Conservation (phyloP, 225 moss, liverwort and hornwort genomes). For the Bryum argenteum region DNA sequence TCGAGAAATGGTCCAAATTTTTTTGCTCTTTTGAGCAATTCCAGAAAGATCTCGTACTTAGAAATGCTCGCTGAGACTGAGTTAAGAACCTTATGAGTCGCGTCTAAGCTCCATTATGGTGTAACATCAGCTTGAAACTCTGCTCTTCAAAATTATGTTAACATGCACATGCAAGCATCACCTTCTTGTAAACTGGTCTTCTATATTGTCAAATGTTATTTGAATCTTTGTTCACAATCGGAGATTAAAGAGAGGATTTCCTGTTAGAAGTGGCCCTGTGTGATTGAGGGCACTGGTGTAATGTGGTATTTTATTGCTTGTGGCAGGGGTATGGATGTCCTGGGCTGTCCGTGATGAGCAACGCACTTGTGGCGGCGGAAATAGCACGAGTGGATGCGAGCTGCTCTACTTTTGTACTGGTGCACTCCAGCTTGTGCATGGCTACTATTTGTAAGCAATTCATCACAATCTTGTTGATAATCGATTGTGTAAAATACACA, state of each 20-base stretch:
- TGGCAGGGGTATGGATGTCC: constrained; percentile 96
- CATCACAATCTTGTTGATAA: background rate
- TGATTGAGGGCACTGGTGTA: constrained; percentile 2
- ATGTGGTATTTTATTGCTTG: constrained; percentile 19
- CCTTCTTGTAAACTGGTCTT: too few species aligned
- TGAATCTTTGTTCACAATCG: too few species aligned
- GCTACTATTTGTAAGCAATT: constrained; percentile 68
- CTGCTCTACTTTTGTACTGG: constrained; percentile 93
- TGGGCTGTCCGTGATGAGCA: constrained; percentile 81
- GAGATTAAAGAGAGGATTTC: too few species aligned
- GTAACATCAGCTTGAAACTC: too few species aligned
- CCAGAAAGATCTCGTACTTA: background rate
- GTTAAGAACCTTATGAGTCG: too few species aligned
- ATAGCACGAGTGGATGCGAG: constrained; percentile 95
- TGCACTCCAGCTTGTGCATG: constrained; percentile 97
- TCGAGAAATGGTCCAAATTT: constrained; percentile 31
- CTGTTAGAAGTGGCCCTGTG: too few species aligned
- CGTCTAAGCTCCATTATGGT: too few species aligned
- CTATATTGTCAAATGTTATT: too few species aligned
- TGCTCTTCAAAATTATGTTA: too few species aligned
- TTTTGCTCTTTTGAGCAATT: background rate
- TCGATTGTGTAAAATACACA: constrained; percentile 10
- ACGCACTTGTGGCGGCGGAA: constrained; percentile 74
- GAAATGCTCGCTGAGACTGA: too few species aligned
- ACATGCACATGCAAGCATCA: too few species aligned